phyloP scores from a whole-genome alignment of 768 basidiomycete species.

The Cyclocybe cylindracea region DNA sequence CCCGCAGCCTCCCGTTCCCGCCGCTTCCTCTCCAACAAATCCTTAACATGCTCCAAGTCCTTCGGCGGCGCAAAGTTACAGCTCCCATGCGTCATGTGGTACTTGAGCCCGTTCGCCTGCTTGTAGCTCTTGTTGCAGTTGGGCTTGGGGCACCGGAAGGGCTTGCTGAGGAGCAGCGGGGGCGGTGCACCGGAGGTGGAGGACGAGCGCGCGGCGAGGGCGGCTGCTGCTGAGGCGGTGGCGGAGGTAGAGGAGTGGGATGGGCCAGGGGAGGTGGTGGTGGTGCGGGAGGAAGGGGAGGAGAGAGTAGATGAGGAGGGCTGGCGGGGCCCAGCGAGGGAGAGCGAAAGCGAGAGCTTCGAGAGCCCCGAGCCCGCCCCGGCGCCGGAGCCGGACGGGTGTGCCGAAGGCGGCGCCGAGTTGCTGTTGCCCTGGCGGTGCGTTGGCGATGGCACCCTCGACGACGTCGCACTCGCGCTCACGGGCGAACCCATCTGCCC shows the following conservation, averaged over 20 bases:
- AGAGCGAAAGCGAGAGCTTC: too few relatives aligned
- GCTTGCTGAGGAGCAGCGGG: constrained; percentile 74
- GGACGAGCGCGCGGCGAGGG: constrained; percentile 6
- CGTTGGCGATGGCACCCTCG: background rate
- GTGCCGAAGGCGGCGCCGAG: too few relatives aligned
- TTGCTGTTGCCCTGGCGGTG: too few relatives aligned
- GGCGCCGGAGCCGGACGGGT: too few relatives aligned
- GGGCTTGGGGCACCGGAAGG: constrained; percentile 91
- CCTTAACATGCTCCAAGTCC: constrained; percentile 76
- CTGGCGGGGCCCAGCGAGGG: background rate
- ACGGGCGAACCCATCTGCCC: background rate
- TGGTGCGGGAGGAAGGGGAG: too few relatives aligned
- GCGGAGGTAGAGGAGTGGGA: constrained; percentile 36
- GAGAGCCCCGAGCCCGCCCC: too few relatives aligned
- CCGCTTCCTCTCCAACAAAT: constrained; percentile 60
- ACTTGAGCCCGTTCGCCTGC: constrained; percentile 94
- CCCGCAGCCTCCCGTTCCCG: constrained; percentile 35
- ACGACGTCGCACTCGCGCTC: background rate
- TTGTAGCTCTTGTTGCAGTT: constrained; percentile 97
- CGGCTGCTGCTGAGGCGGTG: constrained; percentile 16
- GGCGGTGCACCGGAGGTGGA: constrained; percentile 41
- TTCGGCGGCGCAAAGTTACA: constrained; percentile 94
- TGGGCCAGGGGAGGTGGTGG: background rate
- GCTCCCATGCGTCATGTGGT: constrained; percentile 90
- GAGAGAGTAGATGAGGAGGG: constrained; percentile 1